Conservation (phyloP, 805 yeast genomes). For the Metschnikowia shivogae region DNA sequence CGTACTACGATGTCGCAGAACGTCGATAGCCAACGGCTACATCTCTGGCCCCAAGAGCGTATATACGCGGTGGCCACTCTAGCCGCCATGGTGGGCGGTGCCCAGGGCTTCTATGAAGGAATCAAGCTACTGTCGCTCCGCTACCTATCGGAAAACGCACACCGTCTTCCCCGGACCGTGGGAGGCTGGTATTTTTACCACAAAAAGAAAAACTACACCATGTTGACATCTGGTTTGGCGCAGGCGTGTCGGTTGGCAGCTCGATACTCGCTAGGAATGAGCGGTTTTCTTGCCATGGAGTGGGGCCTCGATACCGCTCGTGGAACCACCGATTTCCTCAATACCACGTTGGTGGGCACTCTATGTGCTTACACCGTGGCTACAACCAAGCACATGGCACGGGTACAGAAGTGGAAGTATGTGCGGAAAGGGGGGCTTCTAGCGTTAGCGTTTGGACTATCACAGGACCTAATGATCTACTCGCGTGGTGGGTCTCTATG, state of each 20-base stretch:
- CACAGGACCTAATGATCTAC: constrained; percentile 61
- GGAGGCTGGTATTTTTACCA: constrained; percentile 91
- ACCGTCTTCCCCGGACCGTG: constrained; percentile 67
- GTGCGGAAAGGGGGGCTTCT: constrained; percentile 50
- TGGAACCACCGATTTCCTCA: constrained; percentile 54
- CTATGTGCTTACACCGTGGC: constrained; percentile 53
- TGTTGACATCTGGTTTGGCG: constrained; percentile 52
- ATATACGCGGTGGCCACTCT: constrained; percentile 38
- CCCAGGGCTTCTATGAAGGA: constrained; percentile 58
- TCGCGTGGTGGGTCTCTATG: constrained; percentile 61
- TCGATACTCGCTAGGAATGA: constrained; percentile 40
- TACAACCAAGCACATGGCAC: constrained; percentile 37
- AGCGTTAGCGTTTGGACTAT: constrained; percentile 59
- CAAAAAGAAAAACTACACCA: constrained; percentile 74
- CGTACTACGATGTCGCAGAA: neutral
- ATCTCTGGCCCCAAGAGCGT: constrained; percentile 45
- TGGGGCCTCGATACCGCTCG: constrained; percentile 49
- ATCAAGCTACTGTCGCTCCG: constrained; percentile 51
- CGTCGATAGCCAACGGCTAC: constrained; percentile 39
- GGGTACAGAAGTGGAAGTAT: constrained; percentile 39
- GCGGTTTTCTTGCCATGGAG: constrained; percentile 56
- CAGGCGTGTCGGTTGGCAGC: constrained; percentile 41
- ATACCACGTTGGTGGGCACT: constrained; percentile 57
- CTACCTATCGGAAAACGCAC: constrained; percentile 77
- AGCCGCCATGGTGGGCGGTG: constrained; percentile 41